These are phyloP conservation scores for Neurospora sp. DNA, from an alignment of 495 filamentous ascomycete genomes.

Conservation along the genomic window DNA sequence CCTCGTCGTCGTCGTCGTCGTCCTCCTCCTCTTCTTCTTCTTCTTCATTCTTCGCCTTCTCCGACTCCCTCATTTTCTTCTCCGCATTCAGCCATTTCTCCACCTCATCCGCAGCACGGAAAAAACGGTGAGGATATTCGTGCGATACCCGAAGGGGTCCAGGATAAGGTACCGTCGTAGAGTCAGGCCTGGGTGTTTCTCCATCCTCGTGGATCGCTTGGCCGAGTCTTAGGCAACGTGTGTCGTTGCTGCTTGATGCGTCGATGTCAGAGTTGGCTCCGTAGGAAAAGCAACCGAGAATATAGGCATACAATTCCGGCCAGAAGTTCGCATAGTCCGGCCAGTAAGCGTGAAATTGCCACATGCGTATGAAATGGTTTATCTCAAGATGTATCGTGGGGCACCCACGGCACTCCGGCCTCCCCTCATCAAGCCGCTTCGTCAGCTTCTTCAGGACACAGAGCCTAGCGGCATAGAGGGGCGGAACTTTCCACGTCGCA, in stretches of 20 bases:
- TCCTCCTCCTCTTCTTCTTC: conserved; percentile 46
- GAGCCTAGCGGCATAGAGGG: not conserved
- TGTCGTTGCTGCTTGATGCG: not conserved
- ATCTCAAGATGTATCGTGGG: too few species aligned
- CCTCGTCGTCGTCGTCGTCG: conserved; percentile 44
- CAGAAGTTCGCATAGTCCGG: not conserved
- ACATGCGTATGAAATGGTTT: not conserved
- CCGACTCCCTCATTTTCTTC: conserved; percentile 43
- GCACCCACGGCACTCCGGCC: too few species aligned
- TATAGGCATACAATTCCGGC: not conserved
- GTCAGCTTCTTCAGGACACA: not conserved
- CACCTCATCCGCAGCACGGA: not conserved
- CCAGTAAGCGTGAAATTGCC: not conserved
- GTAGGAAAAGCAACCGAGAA: not conserved
- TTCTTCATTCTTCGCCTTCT: conserved; percentile 41
- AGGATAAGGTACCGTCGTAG: not conserved
- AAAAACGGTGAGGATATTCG: not conserved
- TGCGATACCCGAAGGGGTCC: not conserved
- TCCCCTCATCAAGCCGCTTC: not conserved
- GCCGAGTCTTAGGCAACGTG: not conserved
- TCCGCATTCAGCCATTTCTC: conserved; percentile 36
- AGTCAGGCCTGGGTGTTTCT: not conserved
- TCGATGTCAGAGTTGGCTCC: not conserved
- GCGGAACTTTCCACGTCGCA: not conserved
- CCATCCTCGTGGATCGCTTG: not conserved